Evolutionary conservation across 2,329 filamentous ascomycete genomes (phyloP).

Genomic region (Gliomastix tumulicola): DNA sequence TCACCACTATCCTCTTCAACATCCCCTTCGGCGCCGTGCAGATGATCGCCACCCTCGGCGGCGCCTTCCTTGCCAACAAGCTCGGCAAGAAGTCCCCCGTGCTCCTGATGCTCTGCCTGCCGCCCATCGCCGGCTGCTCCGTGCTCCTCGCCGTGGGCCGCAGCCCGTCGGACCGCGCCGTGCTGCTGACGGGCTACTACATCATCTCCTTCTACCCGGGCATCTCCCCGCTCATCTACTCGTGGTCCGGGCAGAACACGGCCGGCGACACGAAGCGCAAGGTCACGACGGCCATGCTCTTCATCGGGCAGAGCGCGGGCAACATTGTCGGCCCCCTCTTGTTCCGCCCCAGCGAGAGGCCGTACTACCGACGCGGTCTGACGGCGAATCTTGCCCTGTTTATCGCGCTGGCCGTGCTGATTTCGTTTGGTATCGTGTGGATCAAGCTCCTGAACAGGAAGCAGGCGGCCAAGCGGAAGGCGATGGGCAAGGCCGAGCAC

Average conservation of each 20-base stretch:
- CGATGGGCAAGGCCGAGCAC: slow-evolving; percentile 31
- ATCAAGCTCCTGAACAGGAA: slow-evolving; percentile 44
- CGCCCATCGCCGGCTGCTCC: slow-evolving; percentile 47
- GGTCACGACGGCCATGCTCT: slow-evolving; percentile 52
- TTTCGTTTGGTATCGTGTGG: slow-evolving; percentile 22
- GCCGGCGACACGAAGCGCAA: slow-evolving; percentile 63
- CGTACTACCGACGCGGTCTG: slow-evolving; percentile 49
- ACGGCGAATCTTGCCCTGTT: slow-evolving; percentile 54
- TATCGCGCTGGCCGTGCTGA: slow-evolving; percentile 44
- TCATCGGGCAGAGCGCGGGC: slow-evolving; percentile 54
- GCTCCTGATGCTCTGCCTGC: slow-evolving; percentile 44
- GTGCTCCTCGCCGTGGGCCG: slow-evolving; percentile 45
- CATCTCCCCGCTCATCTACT: slow-evolving; percentile 47
- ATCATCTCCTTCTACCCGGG: slow-evolving; percentile 53
- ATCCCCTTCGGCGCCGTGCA: slow-evolving; percentile 56
- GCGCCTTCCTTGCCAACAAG: slow-evolving; percentile 46
- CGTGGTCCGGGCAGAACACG: slow-evolving; percentile 51
- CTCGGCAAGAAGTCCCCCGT: slow-evolving; percentile 49
- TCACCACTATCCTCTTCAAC: slow-evolving; percentile 52
- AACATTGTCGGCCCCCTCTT: slow-evolving; percentile 60
- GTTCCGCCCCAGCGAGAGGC: slow-evolving; percentile 50
- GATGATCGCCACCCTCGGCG: slow-evolving; percentile 50
- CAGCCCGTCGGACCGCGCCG: slow-evolving; percentile 32
- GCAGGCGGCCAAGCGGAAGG: slow-evolving; percentile 26
- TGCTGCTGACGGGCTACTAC: slow-evolving; percentile 50